Conservation (phyloP, 495 filamentous ascomycete species). For the Talaromyces liani region DNA sequence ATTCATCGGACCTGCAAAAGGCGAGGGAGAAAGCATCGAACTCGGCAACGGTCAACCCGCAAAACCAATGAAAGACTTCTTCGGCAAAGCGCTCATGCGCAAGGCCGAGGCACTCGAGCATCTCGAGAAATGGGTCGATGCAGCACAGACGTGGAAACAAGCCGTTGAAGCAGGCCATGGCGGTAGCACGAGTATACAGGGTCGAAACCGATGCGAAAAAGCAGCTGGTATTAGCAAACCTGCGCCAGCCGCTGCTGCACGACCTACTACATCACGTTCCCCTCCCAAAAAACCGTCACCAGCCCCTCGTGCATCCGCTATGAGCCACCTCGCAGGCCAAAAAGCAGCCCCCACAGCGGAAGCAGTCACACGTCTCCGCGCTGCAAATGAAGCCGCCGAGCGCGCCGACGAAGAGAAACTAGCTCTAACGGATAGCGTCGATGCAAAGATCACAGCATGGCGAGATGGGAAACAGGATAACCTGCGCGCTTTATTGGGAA, state of each 20-base stretch:
- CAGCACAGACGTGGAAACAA: constrained; percentile 67
- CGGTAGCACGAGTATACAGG: constrained; percentile 73
- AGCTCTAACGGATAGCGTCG: constrained; percentile 75
- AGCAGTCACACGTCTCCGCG: constrained; percentile 71
- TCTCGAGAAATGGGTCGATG: constrained; percentile 88
- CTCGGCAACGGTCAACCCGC: constrained; percentile 53
- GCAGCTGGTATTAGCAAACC: constrained; percentile 56
- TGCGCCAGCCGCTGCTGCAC: constrained; percentile 24
- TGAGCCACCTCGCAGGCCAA: constrained; percentile 11
- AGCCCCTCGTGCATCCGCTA: constrained; percentile 13
- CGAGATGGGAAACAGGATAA: constrained; percentile 87
- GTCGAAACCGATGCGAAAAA: constrained; percentile 84
- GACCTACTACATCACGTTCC: constrained; percentile 14
- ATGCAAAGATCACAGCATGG: constrained; percentile 70
- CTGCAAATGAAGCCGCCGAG: constrained; percentile 76
- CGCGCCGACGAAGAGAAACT: constrained; percentile 87
- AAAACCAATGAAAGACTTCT: constrained; percentile 89
- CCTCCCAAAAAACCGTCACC: constrained; percentile 30
- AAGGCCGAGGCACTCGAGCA: constrained; percentile 96
- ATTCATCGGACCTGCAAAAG: constrained; percentile 71
- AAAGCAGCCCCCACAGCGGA: constrained; percentile 33
- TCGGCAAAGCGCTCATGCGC: constrained; percentile 82
- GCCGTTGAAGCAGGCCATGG: constrained; percentile 81
- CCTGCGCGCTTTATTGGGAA: constrained; percentile 78
- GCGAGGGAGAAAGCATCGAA: constrained; percentile 71